Conservation (phyloP, 2,329 filamentous ascomycete species). For the Lizonia empirigonia region DNA sequence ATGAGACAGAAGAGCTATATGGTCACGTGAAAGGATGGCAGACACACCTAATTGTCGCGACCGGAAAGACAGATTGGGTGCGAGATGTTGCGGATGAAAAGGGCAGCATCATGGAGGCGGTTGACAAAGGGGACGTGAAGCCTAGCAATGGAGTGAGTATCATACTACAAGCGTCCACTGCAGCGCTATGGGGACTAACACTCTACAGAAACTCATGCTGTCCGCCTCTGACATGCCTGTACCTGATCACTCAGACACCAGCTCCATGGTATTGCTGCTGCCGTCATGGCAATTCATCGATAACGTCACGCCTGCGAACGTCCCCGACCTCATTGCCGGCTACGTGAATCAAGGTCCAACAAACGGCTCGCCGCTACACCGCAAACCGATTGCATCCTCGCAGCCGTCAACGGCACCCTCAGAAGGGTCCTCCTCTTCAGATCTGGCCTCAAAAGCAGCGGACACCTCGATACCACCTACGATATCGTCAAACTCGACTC, state of each 20-base stretch:
- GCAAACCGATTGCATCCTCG: not conserved
- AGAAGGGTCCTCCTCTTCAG: conserved; percentile 14
- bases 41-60: conserved; percentile 89
- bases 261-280: conserved; percentile 79
- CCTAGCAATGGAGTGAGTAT: conserved; percentile 71
- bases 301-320: conserved; percentile 77
- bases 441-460: conserved; percentile 23
- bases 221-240: conserved; percentile 91
- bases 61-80: conserved; percentile 96
- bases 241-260: conserved; percentile 66
- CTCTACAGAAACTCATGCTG: conserved; percentile 75
- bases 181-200: not conserved
- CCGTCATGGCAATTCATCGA: conserved; percentile 84
- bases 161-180: too few species aligned
- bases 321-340: conserved; percentile 71
- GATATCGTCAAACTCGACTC: conserved; percentile 42
- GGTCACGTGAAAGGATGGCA: conserved; percentile 85
- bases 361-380: conserved; percentile 66
- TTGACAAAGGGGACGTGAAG: conserved; percentile 58
- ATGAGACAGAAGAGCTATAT: conserved; percentile 79
- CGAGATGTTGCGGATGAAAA: conserved; percentile 83
- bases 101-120: conserved; percentile 62
- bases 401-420: conserved; percentile 19
- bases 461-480: conserved; percentile 31
- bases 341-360: conserved; percentile 77